Conservation (phyloP, 2,329 filamentous ascomycete species). For the Xylaria sp. region DNA sequence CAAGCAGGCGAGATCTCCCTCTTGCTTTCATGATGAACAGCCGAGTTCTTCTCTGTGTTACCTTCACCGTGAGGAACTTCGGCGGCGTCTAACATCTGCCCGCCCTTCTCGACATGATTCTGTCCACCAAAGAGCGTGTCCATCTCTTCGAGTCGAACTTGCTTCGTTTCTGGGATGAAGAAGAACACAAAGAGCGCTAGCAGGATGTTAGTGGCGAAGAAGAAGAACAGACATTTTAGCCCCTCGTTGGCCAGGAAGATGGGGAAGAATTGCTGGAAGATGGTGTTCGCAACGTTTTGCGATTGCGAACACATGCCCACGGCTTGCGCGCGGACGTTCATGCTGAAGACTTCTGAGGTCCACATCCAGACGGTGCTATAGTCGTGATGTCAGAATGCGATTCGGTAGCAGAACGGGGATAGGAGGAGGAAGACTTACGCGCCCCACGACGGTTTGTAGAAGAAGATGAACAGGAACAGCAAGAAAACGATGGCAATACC, state of each 20-base stretch:
- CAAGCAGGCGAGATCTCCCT: constrained; percentile 2
- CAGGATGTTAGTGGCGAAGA: constrained; percentile 52
- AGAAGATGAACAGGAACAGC: constrained; percentile 69
- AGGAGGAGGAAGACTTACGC: constrained; percentile 23
- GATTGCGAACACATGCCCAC: constrained; percentile 69
- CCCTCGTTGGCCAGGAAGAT: constrained; percentile 64
- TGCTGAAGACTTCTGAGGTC: constrained; percentile 71
- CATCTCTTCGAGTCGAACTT: constrained; percentile 59
- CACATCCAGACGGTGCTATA: constrained; percentile 68
- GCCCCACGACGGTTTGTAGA: constrained; percentile 58
- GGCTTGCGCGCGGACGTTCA: constrained; percentile 74
- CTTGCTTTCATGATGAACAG: constrained; percentile 14
- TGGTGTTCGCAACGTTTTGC: constrained; percentile 68
- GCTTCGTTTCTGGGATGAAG: constrained; percentile 58
- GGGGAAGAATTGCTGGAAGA: constrained; percentile 75
- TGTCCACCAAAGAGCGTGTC: constrained; percentile 61
- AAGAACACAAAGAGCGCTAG: constrained; percentile 57
- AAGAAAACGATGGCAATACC: constrained; percentile 73
- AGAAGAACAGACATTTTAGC: constrained; percentile 51
- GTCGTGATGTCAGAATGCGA: background rate
- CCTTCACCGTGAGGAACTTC: constrained; percentile 14
- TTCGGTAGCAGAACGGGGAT: background rate
- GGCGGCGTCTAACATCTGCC: constrained; percentile 47
- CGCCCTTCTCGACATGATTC: constrained; percentile 61
- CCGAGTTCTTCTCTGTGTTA: constrained; percentile 20